phyloP scores from a whole-genome alignment of 2,329 filamentous ascomycete species.

The Akanthomyces lecanii region DNA sequence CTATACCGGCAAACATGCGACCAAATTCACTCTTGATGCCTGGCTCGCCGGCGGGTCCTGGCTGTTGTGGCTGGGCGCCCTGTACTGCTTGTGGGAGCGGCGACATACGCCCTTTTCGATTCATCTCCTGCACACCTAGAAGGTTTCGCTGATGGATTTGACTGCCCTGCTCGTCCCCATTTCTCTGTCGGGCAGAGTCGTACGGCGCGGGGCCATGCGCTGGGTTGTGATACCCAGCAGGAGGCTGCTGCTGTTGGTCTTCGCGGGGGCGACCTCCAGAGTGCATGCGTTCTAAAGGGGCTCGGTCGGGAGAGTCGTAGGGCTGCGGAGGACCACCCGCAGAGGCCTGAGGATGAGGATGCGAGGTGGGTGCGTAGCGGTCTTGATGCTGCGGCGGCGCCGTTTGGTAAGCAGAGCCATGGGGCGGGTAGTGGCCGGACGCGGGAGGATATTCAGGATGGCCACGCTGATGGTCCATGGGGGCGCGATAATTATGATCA shows the following conservation, averaged over 20 bases:
- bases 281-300: conserved; percentile 38
- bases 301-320: conserved; percentile 50
- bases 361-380: conserved; percentile 32
- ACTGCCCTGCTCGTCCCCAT: conserved; percentile 51
- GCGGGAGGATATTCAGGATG: conserved; percentile 44
- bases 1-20: conserved; percentile 92
- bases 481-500: conserved; percentile 33
- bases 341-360: conserved; percentile 26
- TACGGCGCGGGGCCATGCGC: conserved; percentile 20
- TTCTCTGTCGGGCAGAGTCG: conserved; percentile 36
- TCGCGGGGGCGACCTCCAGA: conserved; percentile 19
- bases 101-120: conserved; percentile 77
- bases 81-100: conserved; percentile 91
- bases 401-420: conserved; percentile 28
- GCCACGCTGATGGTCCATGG: conserved; percentile 38
- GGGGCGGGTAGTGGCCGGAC: conserved; percentile 31
- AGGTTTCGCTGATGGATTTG: conserved; percentile 60
- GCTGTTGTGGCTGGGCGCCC: conserved; percentile 76
- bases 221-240: conserved; percentile 41
- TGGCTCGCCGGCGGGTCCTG: conserved; percentile 75
- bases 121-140: conserved; percentile 75
- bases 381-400: conserved; percentile 28
- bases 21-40: conserved; percentile 94
- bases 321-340: conserved; percentile 27
- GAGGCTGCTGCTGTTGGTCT: conserved; percentile 36